Evolutionary conservation across 140 eudicot genomes (phyloP).

Genomic region (Stevia rebaudiana): DNA sequence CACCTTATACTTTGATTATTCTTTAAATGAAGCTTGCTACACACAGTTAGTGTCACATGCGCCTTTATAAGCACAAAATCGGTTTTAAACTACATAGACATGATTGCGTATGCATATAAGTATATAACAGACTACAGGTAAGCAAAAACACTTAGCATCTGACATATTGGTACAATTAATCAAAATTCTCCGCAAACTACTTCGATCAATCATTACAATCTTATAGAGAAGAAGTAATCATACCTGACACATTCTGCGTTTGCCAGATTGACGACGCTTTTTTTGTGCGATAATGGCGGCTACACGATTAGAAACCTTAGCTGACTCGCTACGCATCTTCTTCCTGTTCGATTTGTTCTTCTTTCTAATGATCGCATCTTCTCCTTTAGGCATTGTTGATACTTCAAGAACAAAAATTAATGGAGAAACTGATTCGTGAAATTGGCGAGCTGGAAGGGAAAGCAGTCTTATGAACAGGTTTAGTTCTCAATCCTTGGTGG

Average conservation of each 20-base stretch:
- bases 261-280: conserved; percentile 80
- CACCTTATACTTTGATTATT: too few relatives aligned
- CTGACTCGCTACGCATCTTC: conserved; percentile 46
- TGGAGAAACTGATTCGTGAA: neutral
- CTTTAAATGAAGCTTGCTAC: neutral
- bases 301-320: conserved; percentile 52
- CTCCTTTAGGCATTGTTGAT: conserved; percentile 35
- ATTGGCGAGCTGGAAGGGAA: neutral
- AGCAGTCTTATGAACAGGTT: conserved; percentile 5
- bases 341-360: conserved; percentile 44
- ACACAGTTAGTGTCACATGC: neutral
- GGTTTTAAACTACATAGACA: neutral
- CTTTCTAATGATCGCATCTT: conserved; percentile 35
- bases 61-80: neutral
- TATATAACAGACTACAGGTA: neutral
- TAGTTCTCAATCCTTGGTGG: neutral
- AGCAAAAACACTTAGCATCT: neutral
- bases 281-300: conserved; percentile 85
- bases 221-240: neutral
- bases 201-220: neutral
- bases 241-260: conserved; percentile 85
- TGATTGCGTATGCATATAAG: neutral
- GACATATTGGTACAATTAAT: neutral
- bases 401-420: neutral
- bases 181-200: neutral